These are phyloP conservation scores for Termitomyces sp. DNA, from an alignment of 768 basidiomycete species.

Conservation along the genomic window DNA sequence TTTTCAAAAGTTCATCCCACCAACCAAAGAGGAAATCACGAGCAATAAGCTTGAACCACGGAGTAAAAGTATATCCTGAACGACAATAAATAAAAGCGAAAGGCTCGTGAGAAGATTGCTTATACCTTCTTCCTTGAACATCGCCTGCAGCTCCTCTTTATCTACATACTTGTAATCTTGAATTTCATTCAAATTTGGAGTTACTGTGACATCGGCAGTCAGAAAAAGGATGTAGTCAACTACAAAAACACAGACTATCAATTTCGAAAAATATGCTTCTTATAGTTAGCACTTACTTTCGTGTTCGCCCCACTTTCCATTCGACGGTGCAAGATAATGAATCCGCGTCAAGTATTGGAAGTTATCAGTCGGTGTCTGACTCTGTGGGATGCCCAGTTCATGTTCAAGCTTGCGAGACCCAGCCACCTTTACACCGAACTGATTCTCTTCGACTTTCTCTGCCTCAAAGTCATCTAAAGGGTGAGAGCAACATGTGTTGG, in stretches of 20 bases:
- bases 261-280: not conserved
- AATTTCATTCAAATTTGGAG: constrained; percentile 86
- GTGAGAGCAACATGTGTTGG: constrained; percentile 98
- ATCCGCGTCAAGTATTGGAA: constrained; percentile 96
- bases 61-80: constrained; percentile 85
- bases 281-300: constrained; percentile 57
- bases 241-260: constrained; percentile 24
- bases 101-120: not conserved
- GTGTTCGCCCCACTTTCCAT: constrained; percentile 96
- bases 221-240: constrained; percentile 98
- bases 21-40: constrained; percentile 96
- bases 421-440: constrained; percentile 84
- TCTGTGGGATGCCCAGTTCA: constrained; percentile 86
- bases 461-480: constrained; percentile 89
- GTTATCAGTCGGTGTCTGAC: constrained; percentile 71
- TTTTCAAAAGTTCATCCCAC: constrained; percentile 88
- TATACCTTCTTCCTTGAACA: constrained; percentile 82
- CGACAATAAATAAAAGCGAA: not conserved
- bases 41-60: constrained; percentile 99
- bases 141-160: constrained; percentile 81
- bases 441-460: constrained; percentile 70
- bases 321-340: constrained; percentile 93
- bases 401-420: constrained; percentile 94
- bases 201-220: constrained; percentile 81
- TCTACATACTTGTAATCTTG: constrained; percentile 87